Base-by-base conservation (phyloP, 2,329 filamentous ascomycete genomes). In the Aspergillus amoenus region DNA sequence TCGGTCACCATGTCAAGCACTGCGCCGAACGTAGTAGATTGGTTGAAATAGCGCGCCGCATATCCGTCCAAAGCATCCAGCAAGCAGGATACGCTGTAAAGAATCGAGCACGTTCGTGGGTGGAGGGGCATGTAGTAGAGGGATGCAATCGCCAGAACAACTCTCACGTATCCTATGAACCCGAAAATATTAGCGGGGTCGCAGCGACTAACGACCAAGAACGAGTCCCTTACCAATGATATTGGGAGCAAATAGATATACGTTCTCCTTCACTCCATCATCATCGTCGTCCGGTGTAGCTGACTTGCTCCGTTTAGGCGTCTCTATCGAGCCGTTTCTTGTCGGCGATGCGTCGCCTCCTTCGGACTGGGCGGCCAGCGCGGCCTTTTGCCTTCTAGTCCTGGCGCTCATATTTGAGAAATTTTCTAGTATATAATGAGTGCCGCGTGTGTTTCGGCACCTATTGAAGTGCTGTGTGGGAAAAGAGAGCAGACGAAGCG, bases 1-100 rank as follows among this genome's bases (percentile, higher is more conserved):
- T 99, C 94, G 17, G 94, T 99, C 60, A 99, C 93, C 94, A 99
- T 99, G 79, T 99, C 94, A 62, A 99, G 83, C 34, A 99, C 93
- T 32, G 93, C 94, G 62, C 94, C 94, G 74, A 99, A 99, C 63
- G 90, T 90, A 54, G 94, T 97, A 39, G 90, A 93, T 76, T 99
- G 94, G 69, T 96, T 86, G 73, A 93, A 88, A 68, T 84, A 81
- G 47, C 91, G 88, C 57, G 94, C 94, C n/a, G 93, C 93, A 68
- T 93, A 89, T 67, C 94, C 94, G 73, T 99, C 94, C 62, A 97
- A 84, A 45, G 93, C 94, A 73, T 99, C 94, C 64, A 99, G 88
- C 44, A 97, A 84, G 74, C 94, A 97, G 24, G 93, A 97, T 58
- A 99, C 80, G 72, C 88, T 93, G 82, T 99, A 99, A 15, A 79